Evolutionary conservation across 2,329 filamentous ascomycete species (phyloP).

Genomic region (Xylogone sp.): DNA sequence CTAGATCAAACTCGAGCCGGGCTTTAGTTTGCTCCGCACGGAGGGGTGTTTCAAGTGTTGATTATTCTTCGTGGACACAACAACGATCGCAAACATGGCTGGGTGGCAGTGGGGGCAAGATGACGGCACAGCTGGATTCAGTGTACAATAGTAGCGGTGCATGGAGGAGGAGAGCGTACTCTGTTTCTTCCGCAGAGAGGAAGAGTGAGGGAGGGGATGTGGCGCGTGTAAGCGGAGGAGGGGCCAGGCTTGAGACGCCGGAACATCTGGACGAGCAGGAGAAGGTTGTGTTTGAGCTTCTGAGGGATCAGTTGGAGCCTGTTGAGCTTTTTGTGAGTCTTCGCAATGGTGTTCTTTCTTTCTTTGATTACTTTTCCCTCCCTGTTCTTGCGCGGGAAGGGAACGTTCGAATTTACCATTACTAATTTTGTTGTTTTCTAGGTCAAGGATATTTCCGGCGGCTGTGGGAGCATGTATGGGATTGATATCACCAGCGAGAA

Average conservation of each 20-base stretch:
- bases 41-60: too few species aligned
- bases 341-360: background rate
- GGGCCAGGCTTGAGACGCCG: slow-evolving; percentile 35
- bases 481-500: slow-evolving; percentile 70
- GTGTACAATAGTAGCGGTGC: background rate
- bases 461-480: slow-evolving; percentile 84
- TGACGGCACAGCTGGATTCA: too few species aligned
- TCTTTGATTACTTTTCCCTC: background rate
- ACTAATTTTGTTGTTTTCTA: slow-evolving; percentile 23
- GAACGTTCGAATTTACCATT: too few species aligned
- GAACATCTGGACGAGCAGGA: slow-evolving; percentile 53
- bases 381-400: too few species aligned
- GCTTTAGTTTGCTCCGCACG: too few species aligned
- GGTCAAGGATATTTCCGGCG: slow-evolving; percentile 78
- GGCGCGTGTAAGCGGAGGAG: background rate
- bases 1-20: too few species aligned
- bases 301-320: slow-evolving; percentile 27
- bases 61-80: too few species aligned
- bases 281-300: slow-evolving; percentile 50
- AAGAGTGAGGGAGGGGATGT: background rate
- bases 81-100: too few species aligned
- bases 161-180: background rate
- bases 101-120: too few species aligned
- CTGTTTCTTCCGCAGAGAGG: background rate
- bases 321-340: slow-evolving; percentile 26